phyloP scores from a whole-genome alignment of 2,329 filamentous ascomycete genomes.

The Triangularia setosa region DNA sequence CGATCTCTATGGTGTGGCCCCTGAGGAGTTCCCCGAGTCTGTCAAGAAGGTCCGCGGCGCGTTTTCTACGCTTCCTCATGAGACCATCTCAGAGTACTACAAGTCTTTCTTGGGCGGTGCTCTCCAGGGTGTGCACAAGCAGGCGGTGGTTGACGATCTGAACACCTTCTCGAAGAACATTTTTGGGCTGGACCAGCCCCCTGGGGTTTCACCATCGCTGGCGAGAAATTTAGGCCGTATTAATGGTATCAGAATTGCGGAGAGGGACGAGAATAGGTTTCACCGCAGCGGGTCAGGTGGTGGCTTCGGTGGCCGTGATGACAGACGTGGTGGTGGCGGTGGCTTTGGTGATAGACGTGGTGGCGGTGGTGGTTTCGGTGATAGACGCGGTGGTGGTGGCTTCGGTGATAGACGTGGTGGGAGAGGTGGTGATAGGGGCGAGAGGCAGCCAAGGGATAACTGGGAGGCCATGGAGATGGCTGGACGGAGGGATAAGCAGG shows the following conservation, averaged over 20 bases:
- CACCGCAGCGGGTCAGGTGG: constrained; percentile 10
- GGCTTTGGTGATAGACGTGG: constrained; percentile 17
- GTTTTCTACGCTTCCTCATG: constrained; percentile 39
- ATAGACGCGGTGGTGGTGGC: constrained; percentile 19
- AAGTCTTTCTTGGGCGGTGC: constrained; percentile 51
- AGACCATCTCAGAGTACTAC: constrained; percentile 49
- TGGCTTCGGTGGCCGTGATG: background rate
- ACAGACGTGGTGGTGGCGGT: constrained; percentile 15
- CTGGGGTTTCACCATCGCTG: constrained; percentile 32
- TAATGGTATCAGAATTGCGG: constrained; percentile 35
- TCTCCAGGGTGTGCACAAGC: constrained; percentile 37
- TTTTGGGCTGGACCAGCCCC: constrained; percentile 50
- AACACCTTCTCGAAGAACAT: constrained; percentile 50
- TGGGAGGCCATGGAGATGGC: constrained; percentile 13
- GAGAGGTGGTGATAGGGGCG: constrained; percentile 16
- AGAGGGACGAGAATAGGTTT: background rate
- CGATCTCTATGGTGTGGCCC: constrained; percentile 45
- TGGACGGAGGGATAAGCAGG: background rate
- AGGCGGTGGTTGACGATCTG: constrained; percentile 43
- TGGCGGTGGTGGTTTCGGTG: constrained; percentile 17
- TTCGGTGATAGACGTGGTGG: constrained; percentile 12
- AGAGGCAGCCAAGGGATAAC: constrained; percentile 20
- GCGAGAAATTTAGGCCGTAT: constrained; percentile 31
- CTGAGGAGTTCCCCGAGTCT: constrained; percentile 39
- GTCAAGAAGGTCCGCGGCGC: constrained; percentile 43